Evolutionary conservation across 768 basidiomycete species (phyloP).

Genomic region (Mrakia frigida): DNA sequence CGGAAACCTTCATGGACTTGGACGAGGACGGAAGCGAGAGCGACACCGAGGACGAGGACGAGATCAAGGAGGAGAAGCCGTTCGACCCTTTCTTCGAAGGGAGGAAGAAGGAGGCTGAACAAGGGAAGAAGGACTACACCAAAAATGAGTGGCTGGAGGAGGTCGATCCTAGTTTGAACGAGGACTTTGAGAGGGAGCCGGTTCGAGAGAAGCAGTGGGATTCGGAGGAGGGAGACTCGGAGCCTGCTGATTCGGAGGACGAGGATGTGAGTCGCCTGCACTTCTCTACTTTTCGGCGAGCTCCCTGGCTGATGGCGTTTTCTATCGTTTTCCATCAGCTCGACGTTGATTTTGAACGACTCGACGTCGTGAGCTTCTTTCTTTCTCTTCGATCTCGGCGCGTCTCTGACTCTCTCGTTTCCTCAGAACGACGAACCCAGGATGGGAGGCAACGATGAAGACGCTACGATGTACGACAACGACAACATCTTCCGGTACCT

Average conservation of each 20-base stretch:
- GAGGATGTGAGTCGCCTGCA: not conserved
- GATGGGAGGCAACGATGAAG: conserved; percentile 16
- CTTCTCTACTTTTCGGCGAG: not conserved
- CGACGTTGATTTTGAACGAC: not conserved
- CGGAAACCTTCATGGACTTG: not conserved
- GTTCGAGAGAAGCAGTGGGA: not conserved
- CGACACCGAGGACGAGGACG: conserved; percentile 2
- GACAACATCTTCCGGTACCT: conserved; percentile 5
- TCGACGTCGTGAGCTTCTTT: not conserved
- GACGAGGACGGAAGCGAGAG: not conserved
- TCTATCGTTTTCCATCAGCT: not conserved
- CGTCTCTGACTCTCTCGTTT: not conserved
- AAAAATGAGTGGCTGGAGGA: not conserved
- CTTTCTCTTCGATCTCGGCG: not conserved
- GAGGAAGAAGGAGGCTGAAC: conserved; percentile 1
- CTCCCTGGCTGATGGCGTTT: too few relatives aligned
- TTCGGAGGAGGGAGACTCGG: conserved; percentile 1
- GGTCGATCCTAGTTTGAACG: not conserved
- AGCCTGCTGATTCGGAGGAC: not conserved
- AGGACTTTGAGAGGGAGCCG: not conserved
- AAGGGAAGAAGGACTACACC: conserved; percentile 1
- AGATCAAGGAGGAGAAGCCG: not conserved
- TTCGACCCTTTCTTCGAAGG: not conserved
- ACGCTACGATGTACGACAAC: conserved; percentile 6
- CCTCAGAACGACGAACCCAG: not conserved